Evolutionary conservation across 306 rosid genomes (phyloP), one percentile per base, ranked within the genome.

Genomic region (Mimosa pudica): DNA sequence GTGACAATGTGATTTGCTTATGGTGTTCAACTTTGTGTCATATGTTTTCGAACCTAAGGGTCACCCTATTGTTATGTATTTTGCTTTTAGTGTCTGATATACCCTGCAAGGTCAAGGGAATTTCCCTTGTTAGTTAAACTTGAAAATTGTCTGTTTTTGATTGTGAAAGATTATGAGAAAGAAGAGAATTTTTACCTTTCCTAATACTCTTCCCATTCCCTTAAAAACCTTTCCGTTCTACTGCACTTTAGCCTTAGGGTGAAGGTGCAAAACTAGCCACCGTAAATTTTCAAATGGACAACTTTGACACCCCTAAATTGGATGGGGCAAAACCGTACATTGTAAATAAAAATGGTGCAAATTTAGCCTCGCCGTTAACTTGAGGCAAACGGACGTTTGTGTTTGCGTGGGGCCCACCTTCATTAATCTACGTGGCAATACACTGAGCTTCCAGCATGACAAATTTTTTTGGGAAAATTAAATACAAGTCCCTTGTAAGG

Each of bases 141-240:
- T 79, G 74, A 61, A 73, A 80, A 54, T 77, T 70, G 74, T 74
- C 45, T 68, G 36, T n/a, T 55, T 17, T n/a, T n/a, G 62, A 57
- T 24, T n/a, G 3, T 17, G 62, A 55, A 55, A 55, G 24, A 55
- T 55, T 55, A 7, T 2, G 24, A n/a, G 12, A 57, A 57, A 57
- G 10, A 57, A 57, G 62, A n/a, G 62, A 57, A n/a, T n/a, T 18
- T n/a, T 17, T 18, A n/a, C 62, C 62, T 57, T 55, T 60, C 36
- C 36, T 24, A 8, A 7, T 57, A 1, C 36, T 60, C 35, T 24
- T 20, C 36, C 65, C 14, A 20, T 20, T 20, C 65, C 65, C 35
- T 60, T 60, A 20, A 24, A 20, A 60, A 60, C 65, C 14, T 8
- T 60, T 60, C 36, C 65, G 9, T 60, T 60, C 13, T 60, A 60